A percentile compares a stretch with the other conserved stretches of the same genome.
These are phyloP conservation scores for Rubus idaeus DNA, from an alignment of 306 rosid species.

Conservation along the genomic window DNA sequence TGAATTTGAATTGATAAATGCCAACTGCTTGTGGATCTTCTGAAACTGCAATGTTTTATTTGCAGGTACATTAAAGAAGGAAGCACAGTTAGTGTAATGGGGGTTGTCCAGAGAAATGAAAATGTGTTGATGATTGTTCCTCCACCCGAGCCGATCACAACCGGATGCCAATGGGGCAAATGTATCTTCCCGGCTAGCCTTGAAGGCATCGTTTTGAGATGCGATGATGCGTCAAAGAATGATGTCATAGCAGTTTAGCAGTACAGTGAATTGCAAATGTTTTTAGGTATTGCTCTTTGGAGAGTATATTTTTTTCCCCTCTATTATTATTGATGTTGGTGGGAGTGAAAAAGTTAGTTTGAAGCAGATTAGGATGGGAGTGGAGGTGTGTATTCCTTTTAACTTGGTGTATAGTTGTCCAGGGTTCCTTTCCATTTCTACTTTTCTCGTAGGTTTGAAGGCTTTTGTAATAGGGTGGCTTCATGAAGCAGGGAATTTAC, in stretches of 20 bases:
- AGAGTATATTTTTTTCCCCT: slow-evolving; percentile 33
- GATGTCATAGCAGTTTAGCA: slow-evolving; percentile 93
- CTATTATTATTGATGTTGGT: slow-evolving; percentile 22
- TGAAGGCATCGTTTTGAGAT: slow-evolving; percentile 93
- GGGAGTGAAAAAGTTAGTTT: slow-evolving; percentile 12
- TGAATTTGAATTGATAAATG: neutral
- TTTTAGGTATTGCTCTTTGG: slow-evolving; percentile 41
- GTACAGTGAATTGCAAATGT: slow-evolving; percentile 11
- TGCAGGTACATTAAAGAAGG: slow-evolving; percentile 97
- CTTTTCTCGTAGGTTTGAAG: neutral
- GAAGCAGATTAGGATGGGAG: slow-evolving; percentile 5
- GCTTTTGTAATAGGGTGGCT: slow-evolving; percentile 20
- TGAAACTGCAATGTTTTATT: slow-evolving; percentile 9
- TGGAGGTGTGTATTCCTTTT: slow-evolving; percentile 29
- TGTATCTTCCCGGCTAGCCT: slow-evolving; percentile 92
- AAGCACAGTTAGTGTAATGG: slow-evolving; percentile 98
- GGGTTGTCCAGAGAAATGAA: slow-evolving; percentile 92
- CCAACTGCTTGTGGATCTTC: slow-evolving; percentile 21
- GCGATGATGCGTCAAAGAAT: slow-evolving; percentile 78
- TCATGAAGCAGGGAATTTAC: slow-evolving; percentile 5
- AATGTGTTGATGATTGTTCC: slow-evolving; percentile 98
- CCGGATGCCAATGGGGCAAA: slow-evolving; percentile 89
- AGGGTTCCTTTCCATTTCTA: slow-evolving; percentile 7
- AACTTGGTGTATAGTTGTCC: slow-evolving; percentile 26
- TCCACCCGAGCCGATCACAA: slow-evolving; percentile 80